Percentiles rank a stretch among this genome's conserved stretches.
These are phyloP conservation scores for Phaeosphaeria sp. DNA, from an alignment of 2,329 filamentous ascomycete genomes.

Conservation along the genomic window DNA sequence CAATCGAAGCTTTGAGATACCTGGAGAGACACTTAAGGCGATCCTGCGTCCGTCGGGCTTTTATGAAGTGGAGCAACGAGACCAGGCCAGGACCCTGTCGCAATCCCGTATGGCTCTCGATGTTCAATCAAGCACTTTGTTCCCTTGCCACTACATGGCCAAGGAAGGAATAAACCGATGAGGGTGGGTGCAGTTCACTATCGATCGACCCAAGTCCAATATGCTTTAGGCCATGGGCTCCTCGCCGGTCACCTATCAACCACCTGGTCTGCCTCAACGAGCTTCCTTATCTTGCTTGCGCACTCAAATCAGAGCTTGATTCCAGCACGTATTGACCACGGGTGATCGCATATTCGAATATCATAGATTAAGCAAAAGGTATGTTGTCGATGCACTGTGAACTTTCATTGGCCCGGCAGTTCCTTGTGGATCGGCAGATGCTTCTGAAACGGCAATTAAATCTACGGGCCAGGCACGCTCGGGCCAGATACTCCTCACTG, in stretches of 20 bases:
- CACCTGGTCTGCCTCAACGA: neutral
- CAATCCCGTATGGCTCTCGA: neutral
- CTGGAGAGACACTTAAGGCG: neutral
- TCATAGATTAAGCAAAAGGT: neutral
- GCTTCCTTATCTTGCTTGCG: neutral
- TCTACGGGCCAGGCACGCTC: neutral
- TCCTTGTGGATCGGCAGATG: neutral
- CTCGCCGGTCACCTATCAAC: neutral
- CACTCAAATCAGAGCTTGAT: neutral
- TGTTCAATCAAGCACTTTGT: neutral
- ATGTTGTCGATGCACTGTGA: neutral
- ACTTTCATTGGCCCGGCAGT: constrained; percentile 1
- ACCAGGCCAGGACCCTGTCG: neutral
- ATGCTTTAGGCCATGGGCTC: neutral
- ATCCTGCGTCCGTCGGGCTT: neutral
- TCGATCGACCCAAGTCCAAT: neutral
- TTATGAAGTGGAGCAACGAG: neutral
- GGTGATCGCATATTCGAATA: neutral
- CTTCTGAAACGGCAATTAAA: neutral
- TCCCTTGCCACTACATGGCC: neutral
- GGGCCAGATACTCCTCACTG: neutral
- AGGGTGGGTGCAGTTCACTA: neutral
- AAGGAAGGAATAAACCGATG: constrained; percentile 1
- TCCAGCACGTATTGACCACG: neutral
- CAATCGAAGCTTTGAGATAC: neutral